Base-by-base conservation (phyloP, 352 stramenopile genomes). In the Achlya hypogyna region DNA sequence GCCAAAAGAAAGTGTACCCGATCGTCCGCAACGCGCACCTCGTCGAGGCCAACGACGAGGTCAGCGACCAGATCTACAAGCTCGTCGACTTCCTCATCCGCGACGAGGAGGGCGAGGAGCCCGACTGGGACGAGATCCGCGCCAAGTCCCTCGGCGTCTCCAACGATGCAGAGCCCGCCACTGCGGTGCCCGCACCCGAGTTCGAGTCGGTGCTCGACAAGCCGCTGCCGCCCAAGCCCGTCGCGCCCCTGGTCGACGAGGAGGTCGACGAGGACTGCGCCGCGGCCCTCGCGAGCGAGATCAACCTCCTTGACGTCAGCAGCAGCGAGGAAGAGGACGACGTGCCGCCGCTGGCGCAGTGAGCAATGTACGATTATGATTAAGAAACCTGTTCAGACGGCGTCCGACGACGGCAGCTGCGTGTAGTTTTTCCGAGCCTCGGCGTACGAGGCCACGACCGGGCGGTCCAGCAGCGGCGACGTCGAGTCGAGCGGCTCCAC, bases 11-110 rank as follows among this genome's bases (percentile, higher is more conserved):
- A 43, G 86, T 89, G 43, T 95, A 95, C 69, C 82, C 83, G 40
- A 89, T 95, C 51, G 77, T 95, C 6, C 86, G 86, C 38, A 82
- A 95, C 40, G 84, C 84, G 35, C 86, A 95, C 59, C 72, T 94
- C 42, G 82, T 84, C 12, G 85, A 94, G 66, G 62, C 79, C 0
- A 81, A 94, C 34, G 85, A 94, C 32, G 83, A 92, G 51, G 79
- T 94, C 58, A 80, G 85, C 16, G 85, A 94, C 54, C 82, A 92
- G 62, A 91, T 94, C 53, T 94, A 94, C 78, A 94, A 94, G 69
- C 81, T 94, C 34, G 85, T 94, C 12, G 85, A 92, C 62, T 91
- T 94, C 47, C 58, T 94, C 32, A 94, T 94, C 62, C 85, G 85
- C 51, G 85, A 94, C 32, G 85, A 94, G 79, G 85, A 92, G 43